Evolutionary conservation across 768 basidiomycete species (phyloP).

Genomic region (Termitomyces sp.): DNA sequence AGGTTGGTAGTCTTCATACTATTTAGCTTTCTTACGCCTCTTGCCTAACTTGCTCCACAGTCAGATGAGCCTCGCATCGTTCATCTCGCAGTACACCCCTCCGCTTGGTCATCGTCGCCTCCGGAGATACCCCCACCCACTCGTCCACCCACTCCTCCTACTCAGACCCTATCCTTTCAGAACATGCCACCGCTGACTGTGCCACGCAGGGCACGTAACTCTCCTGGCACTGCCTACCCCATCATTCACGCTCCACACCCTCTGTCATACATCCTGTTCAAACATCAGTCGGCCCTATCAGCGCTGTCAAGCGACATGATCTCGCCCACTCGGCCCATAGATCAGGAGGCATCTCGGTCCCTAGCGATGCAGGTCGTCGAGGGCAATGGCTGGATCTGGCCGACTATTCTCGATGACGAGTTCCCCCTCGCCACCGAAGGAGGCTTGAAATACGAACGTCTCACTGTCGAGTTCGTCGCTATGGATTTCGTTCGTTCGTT

Average conservation of each 20-base stretch:
- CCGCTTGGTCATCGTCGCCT: slow-evolving; percentile 63
- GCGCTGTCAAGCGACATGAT: slow-evolving; percentile 23
- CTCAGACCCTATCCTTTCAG: slow-evolving; percentile 1
- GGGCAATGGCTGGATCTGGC: slow-evolving; percentile 45
- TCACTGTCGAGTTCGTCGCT: slow-evolving; percentile 36
- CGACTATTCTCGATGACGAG: slow-evolving; percentile 43
- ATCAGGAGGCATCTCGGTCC: slow-evolving; percentile 17
- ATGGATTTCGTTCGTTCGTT: neutral
- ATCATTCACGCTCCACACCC: slow-evolving; percentile 10
- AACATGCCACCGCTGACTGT: slow-evolving; percentile 4
- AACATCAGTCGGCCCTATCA: slow-evolving; percentile 42
- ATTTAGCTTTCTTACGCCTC: slow-evolving; percentile 8
- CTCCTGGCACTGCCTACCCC: neutral
- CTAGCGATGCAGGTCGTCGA: slow-evolving; percentile 33
- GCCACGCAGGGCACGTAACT: neutral
- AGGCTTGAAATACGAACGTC: slow-evolving; percentile 38
- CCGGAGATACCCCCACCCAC: slow-evolving; percentile 30
- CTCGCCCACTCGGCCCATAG: neutral
- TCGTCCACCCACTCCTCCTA: slow-evolving; percentile 5
- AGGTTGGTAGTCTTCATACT: slow-evolving; percentile 37
- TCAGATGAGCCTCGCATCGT: slow-evolving; percentile 57
- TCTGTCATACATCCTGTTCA: slow-evolving; percentile 34
- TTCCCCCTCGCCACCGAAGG: slow-evolving; percentile 37
- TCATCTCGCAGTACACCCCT: slow-evolving; percentile 78
- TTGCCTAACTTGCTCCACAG: slow-evolving; percentile 30